These are phyloP conservation scores for Kokia cookei DNA, from an alignment of 441 rosid genomes.

Conservation along the genomic window DNA sequence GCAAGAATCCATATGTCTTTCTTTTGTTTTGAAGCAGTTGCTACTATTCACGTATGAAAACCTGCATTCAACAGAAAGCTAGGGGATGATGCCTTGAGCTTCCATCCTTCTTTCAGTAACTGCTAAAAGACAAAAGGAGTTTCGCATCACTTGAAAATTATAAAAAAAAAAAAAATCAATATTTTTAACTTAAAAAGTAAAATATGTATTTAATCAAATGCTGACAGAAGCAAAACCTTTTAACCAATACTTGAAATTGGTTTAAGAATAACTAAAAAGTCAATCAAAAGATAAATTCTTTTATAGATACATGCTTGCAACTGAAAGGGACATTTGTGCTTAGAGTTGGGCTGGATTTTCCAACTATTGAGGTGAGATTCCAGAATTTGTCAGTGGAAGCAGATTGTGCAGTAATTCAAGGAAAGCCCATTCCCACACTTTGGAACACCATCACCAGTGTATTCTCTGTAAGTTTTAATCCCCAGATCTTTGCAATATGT, in stretches of 20 bases:
- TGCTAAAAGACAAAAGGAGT: background rate
- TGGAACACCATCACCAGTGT: constrained; percentile 7
- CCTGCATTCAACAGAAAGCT: background rate
- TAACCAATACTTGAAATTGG: background rate
- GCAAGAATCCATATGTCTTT: background rate
- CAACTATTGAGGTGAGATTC: constrained; percentile 20
- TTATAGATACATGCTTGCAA: background rate
- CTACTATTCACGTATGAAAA: background rate
- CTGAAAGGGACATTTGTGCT: background rate
- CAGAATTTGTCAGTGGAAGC: constrained; percentile 19
- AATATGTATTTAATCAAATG: background rate
- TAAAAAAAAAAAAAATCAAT: too few relatives aligned
- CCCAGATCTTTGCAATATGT: background rate
- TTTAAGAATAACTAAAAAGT: background rate
- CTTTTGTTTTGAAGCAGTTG: background rate
- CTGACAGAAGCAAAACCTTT: background rate
- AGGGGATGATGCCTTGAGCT: background rate
- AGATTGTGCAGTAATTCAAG: constrained; percentile 20
- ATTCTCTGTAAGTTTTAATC: constrained; percentile 8
- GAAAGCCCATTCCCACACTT: constrained; percentile 20
- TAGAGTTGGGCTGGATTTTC: constrained; percentile 19
- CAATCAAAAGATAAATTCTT: background rate
- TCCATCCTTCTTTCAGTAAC: background rate
- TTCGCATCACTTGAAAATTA: background rate
- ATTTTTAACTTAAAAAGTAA: background rate